A percentile compares a stretch with the other conserved stretches of the same genome.
These are phyloP conservation scores for Hypoxylon sp. DNA, from an alignment of 2,329 filamentous ascomycete species.

Conservation along the genomic window DNA sequence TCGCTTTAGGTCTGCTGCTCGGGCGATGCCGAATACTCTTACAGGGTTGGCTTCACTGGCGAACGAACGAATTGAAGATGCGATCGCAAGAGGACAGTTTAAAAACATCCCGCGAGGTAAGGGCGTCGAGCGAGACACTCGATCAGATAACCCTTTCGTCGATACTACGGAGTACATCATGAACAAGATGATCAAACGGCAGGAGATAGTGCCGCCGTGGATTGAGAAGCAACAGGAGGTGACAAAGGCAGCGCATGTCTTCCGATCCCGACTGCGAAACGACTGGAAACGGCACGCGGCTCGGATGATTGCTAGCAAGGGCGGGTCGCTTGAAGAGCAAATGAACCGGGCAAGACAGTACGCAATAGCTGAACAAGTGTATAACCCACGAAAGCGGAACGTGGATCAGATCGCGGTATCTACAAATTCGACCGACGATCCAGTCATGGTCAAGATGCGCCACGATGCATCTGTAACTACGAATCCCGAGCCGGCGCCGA, in stretches of 20 bases:
- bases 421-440: conserved; percentile 61
- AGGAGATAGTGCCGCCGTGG: conserved; percentile 96
- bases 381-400: conserved; percentile 67
- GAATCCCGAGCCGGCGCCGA: conserved; percentile 23
- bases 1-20: conserved; percentile 78
- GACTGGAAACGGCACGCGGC: conserved; percentile 90
- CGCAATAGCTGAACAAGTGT: conserved; percentile 76
- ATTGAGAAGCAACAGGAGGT: conserved; percentile 98
- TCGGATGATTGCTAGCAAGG: conserved; percentile 79
- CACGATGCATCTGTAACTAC: conserved; percentile 48
- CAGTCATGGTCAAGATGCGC: conserved; percentile 60
- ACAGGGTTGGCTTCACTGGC: conserved; percentile 84
- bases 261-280: conserved; percentile 78
- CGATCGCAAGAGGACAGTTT: conserved; percentile 92
- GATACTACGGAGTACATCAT: conserved; percentile 98
- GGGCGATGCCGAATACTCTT: conserved; percentile 80
- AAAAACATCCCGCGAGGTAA: conserved; percentile 83
- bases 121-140: conserved; percentile 82
- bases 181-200: conserved; percentile 98
- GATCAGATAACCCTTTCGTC: conserved; percentile 87
- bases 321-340: conserved; percentile 80
- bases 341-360: conserved; percentile 77
- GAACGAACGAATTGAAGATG: conserved; percentile 91
- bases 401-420: conserved; percentile 62
- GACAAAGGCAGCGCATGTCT: conserved; percentile 73